These are phyloP conservation scores for Dryadomyces quercivorus DNA, from an alignment of 2,329 filamentous ascomycete species.

Conservation along the genomic window DNA sequence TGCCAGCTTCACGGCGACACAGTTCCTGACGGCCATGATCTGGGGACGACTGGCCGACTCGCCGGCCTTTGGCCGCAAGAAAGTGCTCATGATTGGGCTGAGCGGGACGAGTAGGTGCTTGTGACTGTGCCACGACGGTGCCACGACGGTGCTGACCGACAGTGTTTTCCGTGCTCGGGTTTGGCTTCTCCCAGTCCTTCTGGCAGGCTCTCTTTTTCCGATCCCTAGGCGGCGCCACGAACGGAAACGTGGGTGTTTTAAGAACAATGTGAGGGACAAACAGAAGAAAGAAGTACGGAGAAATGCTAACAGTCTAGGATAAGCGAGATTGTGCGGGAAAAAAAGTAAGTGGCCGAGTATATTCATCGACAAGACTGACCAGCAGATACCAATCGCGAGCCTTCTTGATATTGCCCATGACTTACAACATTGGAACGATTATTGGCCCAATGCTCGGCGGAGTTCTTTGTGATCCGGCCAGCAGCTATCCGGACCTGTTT, in stretches of 20 bases:
- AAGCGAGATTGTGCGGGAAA: constrained; percentile 30
- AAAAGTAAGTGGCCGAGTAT: constrained; percentile 25
- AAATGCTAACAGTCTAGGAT: constrained; percentile 20
- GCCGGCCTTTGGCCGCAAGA: constrained; percentile 58
- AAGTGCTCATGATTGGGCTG: constrained; percentile 65
- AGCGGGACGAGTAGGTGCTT: constrained; percentile 42
- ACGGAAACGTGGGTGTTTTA: constrained; percentile 65
- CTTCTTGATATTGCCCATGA: constrained; percentile 45
- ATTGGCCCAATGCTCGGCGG: constrained; percentile 42
- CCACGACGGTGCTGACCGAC: background rate
- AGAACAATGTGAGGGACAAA: constrained; percentile 45
- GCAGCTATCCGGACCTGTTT: constrained; percentile 30
- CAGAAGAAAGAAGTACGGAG: background rate
- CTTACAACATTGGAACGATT: constrained; percentile 56
- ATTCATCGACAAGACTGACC: too few relatives aligned
- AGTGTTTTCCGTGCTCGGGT: constrained; percentile 51
- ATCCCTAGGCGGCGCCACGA: constrained; percentile 52
- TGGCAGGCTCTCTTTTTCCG: constrained; percentile 49
- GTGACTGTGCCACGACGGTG: fast-evolving
- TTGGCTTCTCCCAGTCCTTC: constrained; percentile 58
- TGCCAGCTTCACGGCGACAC: constrained; percentile 67
- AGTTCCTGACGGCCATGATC: constrained; percentile 70
- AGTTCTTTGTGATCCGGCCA: constrained; percentile 31
- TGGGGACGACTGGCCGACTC: constrained; percentile 65
- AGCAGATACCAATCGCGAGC: constrained; percentile 28